Base-by-base conservation (phyloP, 2,329 filamentous ascomycete genomes). In the Sphaerulina populicola region DNA sequence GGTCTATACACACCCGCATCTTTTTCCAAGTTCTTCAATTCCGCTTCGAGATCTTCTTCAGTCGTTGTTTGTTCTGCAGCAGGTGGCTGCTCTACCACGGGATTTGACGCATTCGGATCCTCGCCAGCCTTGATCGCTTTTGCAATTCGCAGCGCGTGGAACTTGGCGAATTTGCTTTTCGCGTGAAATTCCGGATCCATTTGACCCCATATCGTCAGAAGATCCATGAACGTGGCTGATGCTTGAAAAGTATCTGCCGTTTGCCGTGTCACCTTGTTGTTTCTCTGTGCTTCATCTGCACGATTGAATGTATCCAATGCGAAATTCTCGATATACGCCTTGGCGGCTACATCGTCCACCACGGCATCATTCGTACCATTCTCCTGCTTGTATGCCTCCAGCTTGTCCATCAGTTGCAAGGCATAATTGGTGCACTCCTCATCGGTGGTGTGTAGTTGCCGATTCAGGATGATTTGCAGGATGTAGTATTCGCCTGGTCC, bases 131-230 rank as follows among this genome's bases (percentile, higher is more conserved):
- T 93, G 63, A 96, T 79, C 9, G 93, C 93, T 70, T 88, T 95
- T 12, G 86, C 77, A 64, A 98, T 98, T 52, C 93, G 81, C 33
- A 91, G 74, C 2, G 91, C 90, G 68, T 97, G 94, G 78, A 88
- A 98, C 69, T 97, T 98, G 38, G 91, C 89, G 66, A 88, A 98
- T 68, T 94, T 96, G 70, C 91, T 88, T 74, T 95, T 97, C 49
- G 88, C 80, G 36, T 82, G 76, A 15, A 83, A 81, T 64, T 97
- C 89, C 1, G 79, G 71, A 31, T 94, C 87, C 9, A 83, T 72
- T 0, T 79, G 71, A 5, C 82, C 84, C 89, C 91, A 98, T 62
- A 95, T 85, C 57, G 83, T 83, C 50, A 88, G 78, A 4, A 97
- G 76, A 60, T 96, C 88, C 63, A 97, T 82, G 68, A 98, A 97